Evolutionary conservation across 768 basidiomycete genomes (phyloP).

Genomic region (Rhodosporidiobolus odoratus): DNA sequence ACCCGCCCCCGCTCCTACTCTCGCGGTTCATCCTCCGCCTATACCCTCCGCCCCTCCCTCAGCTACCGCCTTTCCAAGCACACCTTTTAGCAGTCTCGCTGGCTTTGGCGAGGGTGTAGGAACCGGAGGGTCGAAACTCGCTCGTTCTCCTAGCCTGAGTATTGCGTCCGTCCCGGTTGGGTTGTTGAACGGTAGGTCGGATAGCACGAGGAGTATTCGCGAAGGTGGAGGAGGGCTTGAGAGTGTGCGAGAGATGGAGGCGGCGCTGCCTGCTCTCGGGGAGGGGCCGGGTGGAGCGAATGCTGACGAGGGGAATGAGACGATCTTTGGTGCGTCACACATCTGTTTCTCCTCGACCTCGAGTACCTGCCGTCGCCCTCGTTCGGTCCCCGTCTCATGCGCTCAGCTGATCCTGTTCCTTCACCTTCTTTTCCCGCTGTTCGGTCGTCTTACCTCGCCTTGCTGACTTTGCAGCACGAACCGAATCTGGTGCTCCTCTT

Average conservation of each 20-base stretch:
- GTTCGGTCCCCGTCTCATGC: neutral
- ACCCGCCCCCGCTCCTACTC: neutral
- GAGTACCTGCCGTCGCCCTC: neutral
- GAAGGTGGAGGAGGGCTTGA: neutral
- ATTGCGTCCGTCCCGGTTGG: neutral
- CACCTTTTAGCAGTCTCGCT: neutral
- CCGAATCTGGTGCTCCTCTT: constrained; percentile 44
- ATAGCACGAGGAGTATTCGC: neutral
- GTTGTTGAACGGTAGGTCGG: neutral
- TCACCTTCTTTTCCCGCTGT: neutral
- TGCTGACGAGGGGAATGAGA: neutral
- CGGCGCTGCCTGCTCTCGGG: constrained; percentile 6
- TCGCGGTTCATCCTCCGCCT: neutral
- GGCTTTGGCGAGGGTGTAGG: neutral
- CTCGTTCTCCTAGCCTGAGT: neutral
- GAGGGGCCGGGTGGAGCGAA: neutral
- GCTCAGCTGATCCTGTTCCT: neutral
- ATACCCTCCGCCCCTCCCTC: constrained; percentile 5
- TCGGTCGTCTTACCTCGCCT: neutral
- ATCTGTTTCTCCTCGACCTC: neutral
- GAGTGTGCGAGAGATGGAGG: neutral
- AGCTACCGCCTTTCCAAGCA: neutral
- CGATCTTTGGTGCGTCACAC: neutral
- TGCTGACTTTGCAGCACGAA: constrained; percentile 4
- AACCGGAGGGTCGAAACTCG: neutral